Percentiles rank a stretch among this genome's conserved stretches.
Conservation (phyloP, 371 early-diverging fungal species). For the Rhizopus microsporus region DNA sequence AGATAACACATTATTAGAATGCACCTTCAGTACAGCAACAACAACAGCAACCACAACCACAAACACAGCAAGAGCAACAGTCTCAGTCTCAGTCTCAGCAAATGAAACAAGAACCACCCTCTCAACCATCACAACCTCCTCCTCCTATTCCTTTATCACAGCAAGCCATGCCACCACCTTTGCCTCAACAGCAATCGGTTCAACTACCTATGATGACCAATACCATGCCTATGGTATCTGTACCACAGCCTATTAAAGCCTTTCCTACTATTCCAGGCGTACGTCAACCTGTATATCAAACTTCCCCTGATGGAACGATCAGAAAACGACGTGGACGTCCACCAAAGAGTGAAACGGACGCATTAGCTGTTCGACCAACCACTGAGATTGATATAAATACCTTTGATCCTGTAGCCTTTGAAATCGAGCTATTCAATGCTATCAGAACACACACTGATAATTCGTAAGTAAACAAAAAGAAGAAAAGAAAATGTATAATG, state of each 20-base stretch:
- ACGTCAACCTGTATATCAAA: constrained; percentile 4
- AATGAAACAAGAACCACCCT: constrained; percentile 4
- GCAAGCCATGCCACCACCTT: background rate
- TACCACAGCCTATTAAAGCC: constrained; percentile 2
- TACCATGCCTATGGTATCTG: background rate
- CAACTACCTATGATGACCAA: background rate
- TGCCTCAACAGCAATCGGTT: background rate
- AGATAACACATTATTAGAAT: background rate
- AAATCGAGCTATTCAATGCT: constrained; percentile 43
- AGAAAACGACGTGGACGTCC: constrained; percentile 48
- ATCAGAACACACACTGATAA: constrained; percentile 46
- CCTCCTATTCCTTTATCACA: background rate
- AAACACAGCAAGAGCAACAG: background rate
- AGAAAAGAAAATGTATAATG: background rate
- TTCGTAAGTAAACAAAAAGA: constrained; percentile 26
- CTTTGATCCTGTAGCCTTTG: constrained; percentile 42
- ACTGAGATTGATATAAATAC: constrained; percentile 35
- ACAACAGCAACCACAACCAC: constrained; percentile 8
- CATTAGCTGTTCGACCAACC: constrained; percentile 28
- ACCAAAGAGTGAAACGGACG: constrained; percentile 46
- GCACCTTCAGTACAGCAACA: constrained; percentile 9
- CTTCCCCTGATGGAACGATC: constrained; percentile 9
- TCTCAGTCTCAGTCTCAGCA: background rate
- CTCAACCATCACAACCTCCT: background rate
- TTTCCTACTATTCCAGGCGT: constrained; percentile 5